phyloP scores from a whole-genome alignment of 2,329 filamentous ascomycete species.

The Pleoardoris graminearum region DNA sequence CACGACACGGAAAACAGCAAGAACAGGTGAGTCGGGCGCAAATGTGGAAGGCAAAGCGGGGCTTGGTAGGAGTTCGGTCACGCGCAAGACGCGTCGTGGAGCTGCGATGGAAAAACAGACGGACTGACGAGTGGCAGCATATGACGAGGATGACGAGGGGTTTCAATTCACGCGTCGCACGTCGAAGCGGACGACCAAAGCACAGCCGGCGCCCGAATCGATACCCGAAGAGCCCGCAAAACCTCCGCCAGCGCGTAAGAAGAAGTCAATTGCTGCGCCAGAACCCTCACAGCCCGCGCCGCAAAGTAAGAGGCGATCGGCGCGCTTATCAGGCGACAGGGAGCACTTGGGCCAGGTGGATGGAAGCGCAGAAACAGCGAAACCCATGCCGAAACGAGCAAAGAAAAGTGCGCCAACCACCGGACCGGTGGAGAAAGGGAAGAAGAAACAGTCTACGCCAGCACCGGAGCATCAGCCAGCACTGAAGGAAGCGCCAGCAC shows the following conservation, averaged over 20 bases:
- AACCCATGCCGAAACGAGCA: slow-evolving; percentile 34
- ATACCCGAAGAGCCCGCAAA: slow-evolving; percentile 36
- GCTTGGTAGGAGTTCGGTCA: background rate
- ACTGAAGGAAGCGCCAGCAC: slow-evolving; percentile 24
- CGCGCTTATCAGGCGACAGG: slow-evolving; percentile 52
- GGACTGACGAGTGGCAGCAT: slow-evolving; percentile 39
- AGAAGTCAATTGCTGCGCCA: slow-evolving; percentile 32
- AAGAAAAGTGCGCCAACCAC: slow-evolving; percentile 28
- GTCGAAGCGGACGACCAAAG: slow-evolving; percentile 42
- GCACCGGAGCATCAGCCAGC: slow-evolving; percentile 29
- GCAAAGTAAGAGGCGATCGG: slow-evolving; percentile 48
- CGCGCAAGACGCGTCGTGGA: slow-evolving; percentile 10
- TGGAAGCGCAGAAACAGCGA: slow-evolving; percentile 27
- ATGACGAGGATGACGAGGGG: slow-evolving; percentile 53
- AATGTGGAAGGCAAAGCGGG: slow-evolving; percentile 1
- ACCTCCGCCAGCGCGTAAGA: slow-evolving; percentile 34
- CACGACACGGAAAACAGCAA: slow-evolving; percentile 43
- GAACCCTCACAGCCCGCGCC: slow-evolving; percentile 25
- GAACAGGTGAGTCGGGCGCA: slow-evolving; percentile 32
- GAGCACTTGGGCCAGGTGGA: slow-evolving; percentile 40
- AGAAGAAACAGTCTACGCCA: slow-evolving; percentile 36
- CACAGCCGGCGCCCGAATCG: slow-evolving; percentile 34
- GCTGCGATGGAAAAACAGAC: slow-evolving; percentile 6
- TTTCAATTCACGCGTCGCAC: slow-evolving; percentile 53
- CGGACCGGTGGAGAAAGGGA: slow-evolving; percentile 28